These are phyloP conservation scores for Rhodocollybia butyracea DNA, from an alignment of 768 basidiomycete species.

Conservation along the genomic window DNA sequence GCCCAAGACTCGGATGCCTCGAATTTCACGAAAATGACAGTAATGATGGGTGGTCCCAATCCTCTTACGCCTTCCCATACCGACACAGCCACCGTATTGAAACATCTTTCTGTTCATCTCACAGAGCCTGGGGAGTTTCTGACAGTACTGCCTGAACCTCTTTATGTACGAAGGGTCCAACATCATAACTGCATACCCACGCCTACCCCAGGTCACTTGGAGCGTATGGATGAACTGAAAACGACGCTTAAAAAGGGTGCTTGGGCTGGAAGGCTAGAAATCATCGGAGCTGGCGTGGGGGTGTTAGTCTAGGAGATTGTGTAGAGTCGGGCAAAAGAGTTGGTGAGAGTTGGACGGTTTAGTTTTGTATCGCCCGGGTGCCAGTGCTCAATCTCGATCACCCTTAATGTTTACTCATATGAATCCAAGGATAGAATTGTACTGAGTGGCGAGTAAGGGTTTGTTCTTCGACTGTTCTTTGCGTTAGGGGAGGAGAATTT, in stretches of 20 bases:
- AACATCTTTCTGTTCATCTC: slow-evolving; percentile 43
- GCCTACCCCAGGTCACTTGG: slow-evolving; percentile 66
- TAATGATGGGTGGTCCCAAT: slow-evolving; percentile 58
- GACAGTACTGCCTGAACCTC: slow-evolving; percentile 48
- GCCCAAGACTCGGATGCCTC: slow-evolving; percentile 38
- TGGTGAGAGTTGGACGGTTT: slow-evolving; percentile 21
- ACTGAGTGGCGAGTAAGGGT: too few species aligned
- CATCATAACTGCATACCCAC: slow-evolving; percentile 79
- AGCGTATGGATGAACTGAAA: slow-evolving; percentile 61
- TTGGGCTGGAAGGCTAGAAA: slow-evolving; percentile 51
- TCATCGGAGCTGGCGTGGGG: slow-evolving; percentile 86
- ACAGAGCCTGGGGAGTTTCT: slow-evolving; percentile 16
- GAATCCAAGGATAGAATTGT: too few species aligned
- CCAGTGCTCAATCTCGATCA: too few species aligned
- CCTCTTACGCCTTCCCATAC: slow-evolving; percentile 22
- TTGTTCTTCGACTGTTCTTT: too few species aligned
- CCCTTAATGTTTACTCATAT: too few species aligned
- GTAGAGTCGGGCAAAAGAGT: slow-evolving; percentile 67
- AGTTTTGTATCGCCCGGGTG: background rate
- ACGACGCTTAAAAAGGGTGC: slow-evolving; percentile 32
- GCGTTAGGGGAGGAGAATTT: too few species aligned
- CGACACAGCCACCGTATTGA: slow-evolving; percentile 25
- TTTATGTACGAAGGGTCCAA: slow-evolving; percentile 47
- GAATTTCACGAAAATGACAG: slow-evolving; percentile 72
- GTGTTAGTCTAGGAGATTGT: slow-evolving; percentile 87